Evolutionary conservation across 2,329 filamentous ascomycete species (phyloP).

Genomic region (Arachnopeziza araneosa): DNA sequence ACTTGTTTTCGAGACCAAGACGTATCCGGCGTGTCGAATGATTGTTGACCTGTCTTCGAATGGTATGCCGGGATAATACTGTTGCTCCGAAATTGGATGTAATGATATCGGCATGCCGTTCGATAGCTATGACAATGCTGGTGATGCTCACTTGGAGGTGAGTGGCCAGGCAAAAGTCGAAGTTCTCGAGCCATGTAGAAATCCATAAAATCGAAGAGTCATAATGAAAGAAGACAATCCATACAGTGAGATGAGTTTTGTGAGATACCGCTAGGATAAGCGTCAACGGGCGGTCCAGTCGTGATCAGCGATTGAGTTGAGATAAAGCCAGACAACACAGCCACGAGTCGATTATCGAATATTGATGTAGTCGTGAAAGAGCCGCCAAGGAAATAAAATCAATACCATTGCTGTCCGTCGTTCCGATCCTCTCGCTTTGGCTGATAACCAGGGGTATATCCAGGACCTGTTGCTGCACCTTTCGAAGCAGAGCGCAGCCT

Average conservation of each 20-base stretch:
- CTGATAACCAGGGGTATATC: conserved; percentile 42
- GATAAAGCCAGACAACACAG: conserved; percentile 25
- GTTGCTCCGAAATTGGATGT: conserved; percentile 23
- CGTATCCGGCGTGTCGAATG: conserved; percentile 20
- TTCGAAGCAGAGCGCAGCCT: conserved; percentile 81
- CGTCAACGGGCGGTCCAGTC: conserved; percentile 22
- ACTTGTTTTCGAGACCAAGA: conserved; percentile 22
- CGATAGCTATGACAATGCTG: conserved; percentile 26
- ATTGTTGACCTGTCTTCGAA: conserved; percentile 14
- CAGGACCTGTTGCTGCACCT: conserved; percentile 49
- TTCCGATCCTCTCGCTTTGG: conserved; percentile 44
- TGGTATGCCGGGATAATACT: conserved; percentile 17
- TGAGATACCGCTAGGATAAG: conserved; percentile 22
- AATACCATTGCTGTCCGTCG: conserved; percentile 32
- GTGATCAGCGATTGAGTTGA: conserved; percentile 23
- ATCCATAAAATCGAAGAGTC: conserved; percentile 28
- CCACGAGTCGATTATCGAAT: conserved; percentile 22
- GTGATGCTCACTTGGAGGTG: conserved; percentile 20
- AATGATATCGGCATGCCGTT: conserved; percentile 33
- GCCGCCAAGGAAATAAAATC: conserved; percentile 26
- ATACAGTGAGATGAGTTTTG: conserved; percentile 29
- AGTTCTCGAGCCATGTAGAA: conserved; percentile 31
- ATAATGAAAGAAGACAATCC: conserved; percentile 27
- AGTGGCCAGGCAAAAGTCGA: conserved; percentile 26
- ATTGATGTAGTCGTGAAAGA: conserved; percentile 25